phyloP scores from a whole-genome alignment of 257 asterid species.

The Verbena officinalis region DNA sequence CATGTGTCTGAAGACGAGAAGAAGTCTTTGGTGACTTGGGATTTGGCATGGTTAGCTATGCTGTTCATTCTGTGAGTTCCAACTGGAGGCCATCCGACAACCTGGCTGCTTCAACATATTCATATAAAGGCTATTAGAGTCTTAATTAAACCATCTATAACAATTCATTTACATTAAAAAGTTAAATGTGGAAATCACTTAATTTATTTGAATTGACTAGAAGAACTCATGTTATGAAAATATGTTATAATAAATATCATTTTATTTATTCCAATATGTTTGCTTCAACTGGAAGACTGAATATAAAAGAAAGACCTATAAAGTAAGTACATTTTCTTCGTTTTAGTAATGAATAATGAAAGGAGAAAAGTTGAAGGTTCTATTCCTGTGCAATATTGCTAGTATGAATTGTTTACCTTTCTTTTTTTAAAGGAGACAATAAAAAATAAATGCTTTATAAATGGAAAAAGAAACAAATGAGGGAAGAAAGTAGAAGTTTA shows the following conservation, averaged over 20 bases:
- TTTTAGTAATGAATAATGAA: background rate
- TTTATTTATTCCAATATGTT: background rate
- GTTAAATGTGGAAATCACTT: background rate
- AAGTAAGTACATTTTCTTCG: conserved; percentile 10
- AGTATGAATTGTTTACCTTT: background rate
- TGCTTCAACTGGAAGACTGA: conserved; percentile 4
- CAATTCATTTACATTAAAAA: background rate
- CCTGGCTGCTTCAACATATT: conserved; percentile 38
- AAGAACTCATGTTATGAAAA: background rate
- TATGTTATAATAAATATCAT: background rate
- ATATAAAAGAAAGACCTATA: background rate
- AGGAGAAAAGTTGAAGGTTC: conserved; percentile 18
- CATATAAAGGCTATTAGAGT: conserved; percentile 6
- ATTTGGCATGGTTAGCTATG: conserved; percentile 33
- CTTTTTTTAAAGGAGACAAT: background rate
- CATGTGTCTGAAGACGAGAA: conserved; percentile 40
- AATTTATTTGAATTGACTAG: background rate
- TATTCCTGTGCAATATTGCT: conserved; percentile 12
- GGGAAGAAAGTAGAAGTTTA: conserved; percentile 7
- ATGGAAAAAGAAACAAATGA: background rate
- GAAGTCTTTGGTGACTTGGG: conserved; percentile 36
- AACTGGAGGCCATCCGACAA: conserved; percentile 53
- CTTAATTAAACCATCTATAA: background rate
- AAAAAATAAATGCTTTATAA: background rate
- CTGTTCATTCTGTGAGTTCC: conserved; percentile 42